Conservation (phyloP, 78 protist species). For the Polysphondylium violaceum region DNA sequence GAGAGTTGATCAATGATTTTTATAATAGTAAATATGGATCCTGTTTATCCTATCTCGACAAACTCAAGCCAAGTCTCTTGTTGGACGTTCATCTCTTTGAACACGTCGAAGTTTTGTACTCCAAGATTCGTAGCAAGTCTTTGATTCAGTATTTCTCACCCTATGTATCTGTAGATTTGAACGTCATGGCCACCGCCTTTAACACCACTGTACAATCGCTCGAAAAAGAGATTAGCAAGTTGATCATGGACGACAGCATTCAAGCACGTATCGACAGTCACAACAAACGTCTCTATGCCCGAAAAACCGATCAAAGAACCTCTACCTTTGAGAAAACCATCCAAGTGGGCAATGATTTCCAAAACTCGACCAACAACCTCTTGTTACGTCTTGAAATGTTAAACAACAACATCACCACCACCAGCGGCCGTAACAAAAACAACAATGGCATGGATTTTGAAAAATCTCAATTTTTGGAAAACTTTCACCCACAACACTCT, state of each 20-base stretch:
- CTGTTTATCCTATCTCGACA: conserved; percentile 81
- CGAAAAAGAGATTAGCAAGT: conserved; percentile 84
- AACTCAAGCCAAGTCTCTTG: conserved; percentile 63
- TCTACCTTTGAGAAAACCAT: conserved; percentile 82
- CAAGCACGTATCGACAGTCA: conserved; percentile 93
- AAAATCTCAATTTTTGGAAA: background rate
- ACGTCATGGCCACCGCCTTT: conserved; percentile 89
- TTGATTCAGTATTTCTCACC: conserved; percentile 92
- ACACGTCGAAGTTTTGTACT: conserved; percentile 86
- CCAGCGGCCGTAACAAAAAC: background rate
- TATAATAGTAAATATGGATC: conserved; percentile 78
- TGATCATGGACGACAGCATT: conserved; percentile 86
- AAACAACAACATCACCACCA: conserved; percentile 21
- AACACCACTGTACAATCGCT: conserved; percentile 47
- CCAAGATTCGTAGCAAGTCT: conserved; percentile 78
- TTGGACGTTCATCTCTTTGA: conserved; percentile 85
- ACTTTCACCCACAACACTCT: background rate
- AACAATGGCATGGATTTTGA: background rate
- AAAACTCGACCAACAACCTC: conserved; percentile 41
- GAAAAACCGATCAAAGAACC: conserved; percentile 81
- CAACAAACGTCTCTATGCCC: conserved; percentile 81
- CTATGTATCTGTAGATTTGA: conserved; percentile 83
- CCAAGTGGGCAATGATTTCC: conserved; percentile 81
- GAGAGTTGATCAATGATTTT: conserved; percentile 81
- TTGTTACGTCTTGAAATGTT: conserved; percentile 86